Base-by-base conservation (phyloP, 208 protist genomes). In the Phytomonas francai region DNA sequence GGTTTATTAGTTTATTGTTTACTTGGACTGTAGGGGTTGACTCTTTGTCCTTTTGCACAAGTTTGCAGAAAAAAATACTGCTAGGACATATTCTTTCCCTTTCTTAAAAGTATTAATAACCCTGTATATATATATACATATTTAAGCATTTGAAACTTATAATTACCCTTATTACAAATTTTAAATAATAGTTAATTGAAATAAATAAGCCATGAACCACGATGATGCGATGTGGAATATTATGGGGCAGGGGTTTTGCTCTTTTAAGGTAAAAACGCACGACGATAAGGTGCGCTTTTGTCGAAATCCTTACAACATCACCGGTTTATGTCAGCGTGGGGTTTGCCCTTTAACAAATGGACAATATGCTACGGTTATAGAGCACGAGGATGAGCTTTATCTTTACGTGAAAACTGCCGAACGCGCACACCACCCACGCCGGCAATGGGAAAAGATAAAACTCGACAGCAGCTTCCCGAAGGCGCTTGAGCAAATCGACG, bases 391-490 rank as follows among this genome's bases (percentile, higher is more conserved):
- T 63, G 77, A 95, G 72, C 79, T 97, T 11, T 99, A 98, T 85
- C 85, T 99, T 12, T 98, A 98, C 85, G 95, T 99, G 42, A 99
- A 99, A 76, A 99, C 98, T 0, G 95, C 98, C 19, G 98, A 99
- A 86, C 89, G 98, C 54, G 97, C 97, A 11, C 98, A 99, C 81
- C 87, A 93, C 45, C 98, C 98, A 14, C 84, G 87, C 2, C 94
- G 98, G 7, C 76, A 99, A 72, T 99, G 98, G 98, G 97, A 99
- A 81, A 97, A 98, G 77, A 87, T 99, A 8, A 90, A 97, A 78
- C 89, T 99, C 16, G 86, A 96, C 57, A 84, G 88, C 63, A 99
- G 97, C 76, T 99, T 99, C 66, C 81, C 88, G 39, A 84, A 93
- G 70, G 97, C 97, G n/a, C 74, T 98, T 8, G 85, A 77, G 45